Percentiles rank a stretch among this genome's conserved stretches.
Conservation (phyloP, 441 rosid species). For the Sinapis alba region DNA sequence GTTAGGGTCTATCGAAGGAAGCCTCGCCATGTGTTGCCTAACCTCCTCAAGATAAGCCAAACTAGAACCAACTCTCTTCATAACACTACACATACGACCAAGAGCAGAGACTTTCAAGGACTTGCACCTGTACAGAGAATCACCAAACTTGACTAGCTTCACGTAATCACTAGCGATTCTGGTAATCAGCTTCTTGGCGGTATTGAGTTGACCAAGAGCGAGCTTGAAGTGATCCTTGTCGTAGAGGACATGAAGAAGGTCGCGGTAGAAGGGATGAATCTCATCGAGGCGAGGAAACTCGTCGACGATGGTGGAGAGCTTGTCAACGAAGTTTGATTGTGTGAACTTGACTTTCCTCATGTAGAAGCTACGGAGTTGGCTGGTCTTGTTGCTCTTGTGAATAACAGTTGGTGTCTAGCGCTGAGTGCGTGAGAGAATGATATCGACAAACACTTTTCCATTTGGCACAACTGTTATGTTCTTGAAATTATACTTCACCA, state of each 20-base stretch:
- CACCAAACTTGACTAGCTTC: background rate
- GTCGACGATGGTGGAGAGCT: background rate
- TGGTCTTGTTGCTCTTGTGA: background rate
- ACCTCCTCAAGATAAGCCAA: background rate
- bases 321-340: background rate
- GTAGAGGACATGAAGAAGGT: background rate
- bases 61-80: background rate
- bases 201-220: background rate
- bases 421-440: background rate
- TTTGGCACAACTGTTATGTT: background rate
- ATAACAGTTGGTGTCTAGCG: background rate
- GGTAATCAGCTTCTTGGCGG: background rate
- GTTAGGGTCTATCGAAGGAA: constrained; percentile 31
- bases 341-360: background rate
- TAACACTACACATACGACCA: background rate
- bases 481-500: background rate
- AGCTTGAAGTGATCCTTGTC: background rate
- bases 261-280: background rate
- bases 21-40: background rate
- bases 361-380: background rate
- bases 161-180: background rate
- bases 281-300: background rate
- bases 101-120: background rate
- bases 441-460: background rate
- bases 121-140: background rate